These are phyloP conservation scores for Cephaloascus fragrans DNA, from an alignment of 805 yeast species.

Conservation along the genomic window DNA sequence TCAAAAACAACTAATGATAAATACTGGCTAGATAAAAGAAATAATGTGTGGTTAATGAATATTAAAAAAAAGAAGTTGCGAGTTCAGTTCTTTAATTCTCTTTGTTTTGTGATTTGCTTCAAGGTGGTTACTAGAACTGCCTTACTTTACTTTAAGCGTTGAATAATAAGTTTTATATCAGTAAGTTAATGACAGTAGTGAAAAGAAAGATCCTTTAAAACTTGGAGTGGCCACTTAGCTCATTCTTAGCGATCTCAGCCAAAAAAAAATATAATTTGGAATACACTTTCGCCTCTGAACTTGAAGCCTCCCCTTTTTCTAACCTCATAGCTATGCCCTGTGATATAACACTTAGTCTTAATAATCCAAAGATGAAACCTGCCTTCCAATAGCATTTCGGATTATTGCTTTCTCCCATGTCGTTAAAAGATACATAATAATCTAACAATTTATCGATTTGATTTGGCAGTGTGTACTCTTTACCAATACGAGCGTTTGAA, in stretches of 20 bases:
- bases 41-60: background rate
- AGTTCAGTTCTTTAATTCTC: no score
- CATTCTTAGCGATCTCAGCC: conserved; percentile 7
- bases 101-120: no score
- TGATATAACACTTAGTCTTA: conserved; percentile 44
- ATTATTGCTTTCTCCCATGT: conserved; percentile 7
- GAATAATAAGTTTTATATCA: no score
- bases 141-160: no score
- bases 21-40: background rate
- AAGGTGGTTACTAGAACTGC: no score
- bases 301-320: conserved; percentile 41
- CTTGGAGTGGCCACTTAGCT: background rate
- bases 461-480: conserved; percentile 18
- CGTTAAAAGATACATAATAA: background rate
- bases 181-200: no score
- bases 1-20: conserved; percentile 1
- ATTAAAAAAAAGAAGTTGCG: no score
- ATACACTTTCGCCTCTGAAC: conserved; percentile 35
- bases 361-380: conserved; percentile 46
- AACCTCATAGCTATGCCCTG: conserved; percentile 56
- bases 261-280: conserved; percentile 24
- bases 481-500: conserved; percentile 7
- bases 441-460: background rate
- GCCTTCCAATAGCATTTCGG: conserved; percentile 36
- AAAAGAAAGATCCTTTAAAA: no score